Conservation (phyloP, 129 eudicot species). For the Gnaphalium uliginosum region DNA sequence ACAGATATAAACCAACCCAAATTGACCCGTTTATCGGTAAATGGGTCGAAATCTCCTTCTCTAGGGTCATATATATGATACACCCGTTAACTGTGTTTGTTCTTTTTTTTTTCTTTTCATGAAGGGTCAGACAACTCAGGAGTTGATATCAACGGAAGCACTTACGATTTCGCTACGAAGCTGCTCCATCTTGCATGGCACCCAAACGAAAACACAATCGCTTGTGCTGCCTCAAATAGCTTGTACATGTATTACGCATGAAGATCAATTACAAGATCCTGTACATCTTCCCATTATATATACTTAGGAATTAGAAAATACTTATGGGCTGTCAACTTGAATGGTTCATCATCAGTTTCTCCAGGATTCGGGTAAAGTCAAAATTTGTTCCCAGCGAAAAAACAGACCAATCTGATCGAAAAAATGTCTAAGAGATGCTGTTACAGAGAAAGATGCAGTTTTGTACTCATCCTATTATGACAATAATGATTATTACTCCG, state of each 20-base stretch:
- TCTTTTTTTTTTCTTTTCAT: not conserved
- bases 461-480: not conserved
- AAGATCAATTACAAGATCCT: conserved; percentile 4
- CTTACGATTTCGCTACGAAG: conserved; percentile 56
- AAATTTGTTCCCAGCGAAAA: not conserved
- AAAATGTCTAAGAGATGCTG: not conserved
- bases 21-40: not conserved
- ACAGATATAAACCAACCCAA: not conserved
- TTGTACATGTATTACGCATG: conserved; percentile 58
- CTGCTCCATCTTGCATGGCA: conserved; percentile 80
- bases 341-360: not conserved
- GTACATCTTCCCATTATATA: conserved; percentile 4
- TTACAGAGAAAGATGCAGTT: not conserved
- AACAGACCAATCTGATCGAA: not conserved
- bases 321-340: not conserved
- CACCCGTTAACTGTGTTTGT: not conserved
- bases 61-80: not conserved
- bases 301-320: conserved; percentile 13
- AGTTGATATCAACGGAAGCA: conserved; percentile 50
- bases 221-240: conserved; percentile 68
- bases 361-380: not conserved
- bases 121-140: conserved; percentile 51
- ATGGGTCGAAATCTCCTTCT: no score
- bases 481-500: no score
- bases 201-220: conserved; percentile 63